Base-by-base conservation (phyloP, 805 yeast genomes). In the Sugiyamaella smithiae region DNA sequence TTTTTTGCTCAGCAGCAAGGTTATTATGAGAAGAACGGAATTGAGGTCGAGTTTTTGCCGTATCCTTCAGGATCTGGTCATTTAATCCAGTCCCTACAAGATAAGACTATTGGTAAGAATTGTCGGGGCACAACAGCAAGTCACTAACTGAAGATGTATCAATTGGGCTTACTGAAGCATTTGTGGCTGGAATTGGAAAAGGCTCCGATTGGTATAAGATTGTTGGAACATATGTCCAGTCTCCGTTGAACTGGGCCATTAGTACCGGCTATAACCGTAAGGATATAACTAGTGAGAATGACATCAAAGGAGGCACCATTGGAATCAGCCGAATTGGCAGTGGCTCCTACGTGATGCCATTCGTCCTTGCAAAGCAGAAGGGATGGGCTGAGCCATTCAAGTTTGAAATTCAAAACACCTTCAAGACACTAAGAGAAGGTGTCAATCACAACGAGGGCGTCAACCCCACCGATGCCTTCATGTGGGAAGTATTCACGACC, bases 401-500 rank as follows among this genome's bases (percentile, higher is more conserved):
- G 9, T 84, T 79, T 63, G 81, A 80, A 17, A 70, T 84, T 14
- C 71, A 82, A 55, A 72, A 81, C 55, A 86, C 77, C 52, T 89
- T 89, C 69, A 75, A 77, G 61, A 86, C 85, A 61, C 73, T 89
- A 59, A 75, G 97, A 53, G 87, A 80, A 54, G 81, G 89, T 1
- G 97, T 89, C 32, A 88, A 88, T 67, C 67, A 69, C 56, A 73
- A 66, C 9, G 70, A 64, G 2, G 43, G 23, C 11, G 72, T 75
- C 19, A 66, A 65, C 25, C 63, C 73, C 17, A 73, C 83, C 29
- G 97, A 89, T 62, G 95, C 91, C 1, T 89, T 89, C 67, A 85
- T 90, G 96, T 89, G 97, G 97, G 97, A 89, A 62, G 77, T 85
- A 67, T 89, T 89, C 71, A 89, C 97, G 1, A 81, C 90, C 28